phyloP scores from a whole-genome alignment of 75 land plant species.

The Pinus taeda region DNA sequence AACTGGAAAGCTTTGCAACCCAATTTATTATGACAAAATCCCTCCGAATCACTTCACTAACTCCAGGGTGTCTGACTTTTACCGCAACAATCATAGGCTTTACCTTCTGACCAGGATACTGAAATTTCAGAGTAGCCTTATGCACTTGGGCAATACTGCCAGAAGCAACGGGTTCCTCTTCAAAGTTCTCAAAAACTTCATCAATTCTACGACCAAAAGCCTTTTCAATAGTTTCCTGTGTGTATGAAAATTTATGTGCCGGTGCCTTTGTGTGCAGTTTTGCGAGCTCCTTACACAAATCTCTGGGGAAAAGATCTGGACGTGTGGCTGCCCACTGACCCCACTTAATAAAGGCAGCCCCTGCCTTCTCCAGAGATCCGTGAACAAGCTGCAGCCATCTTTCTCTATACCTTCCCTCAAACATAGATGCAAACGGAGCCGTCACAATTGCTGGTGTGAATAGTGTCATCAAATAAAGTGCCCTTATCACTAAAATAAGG shows the following conservation, averaged over 20 bases:
- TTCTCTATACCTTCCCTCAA: slow-evolving; percentile 40
- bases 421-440: slow-evolving; percentile 67
- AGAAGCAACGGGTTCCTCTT: slow-evolving; percentile 83
- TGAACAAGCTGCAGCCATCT: slow-evolving; percentile 63
- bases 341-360: slow-evolving; percentile 94
- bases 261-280: slow-evolving; percentile 79
- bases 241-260: slow-evolving; percentile 59
- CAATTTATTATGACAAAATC: slow-evolving; percentile 74
- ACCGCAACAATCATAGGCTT: slow-evolving; percentile 78
- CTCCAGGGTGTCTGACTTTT: slow-evolving; percentile 92
- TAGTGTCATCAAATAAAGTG: slow-evolving; percentile 42
- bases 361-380: slow-evolving; percentile 67
- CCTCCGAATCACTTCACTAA: slow-evolving; percentile 66
- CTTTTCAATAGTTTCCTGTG: slow-evolving; percentile 50
- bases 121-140: slow-evolving; percentile 48
- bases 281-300: slow-evolving; percentile 63
- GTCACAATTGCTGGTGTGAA: slow-evolving; percentile 62
- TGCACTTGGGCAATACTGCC: slow-evolving; percentile 92
- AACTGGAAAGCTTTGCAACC: slow-evolving; percentile 53
- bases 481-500: slow-evolving; percentile 39
- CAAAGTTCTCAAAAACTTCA: slow-evolving; percentile 84
- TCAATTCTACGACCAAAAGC: slow-evolving; percentile 70
- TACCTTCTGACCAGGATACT: slow-evolving; percentile 39
- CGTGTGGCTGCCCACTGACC: slow-evolving; percentile 96
- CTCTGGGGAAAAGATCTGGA: slow-evolving; percentile 80